Percentiles rank a stretch among this genome's conserved stretches.
Conservation (phyloP, 2,329 filamentous ascomycete species). For the Talaromyces sp. region DNA sequence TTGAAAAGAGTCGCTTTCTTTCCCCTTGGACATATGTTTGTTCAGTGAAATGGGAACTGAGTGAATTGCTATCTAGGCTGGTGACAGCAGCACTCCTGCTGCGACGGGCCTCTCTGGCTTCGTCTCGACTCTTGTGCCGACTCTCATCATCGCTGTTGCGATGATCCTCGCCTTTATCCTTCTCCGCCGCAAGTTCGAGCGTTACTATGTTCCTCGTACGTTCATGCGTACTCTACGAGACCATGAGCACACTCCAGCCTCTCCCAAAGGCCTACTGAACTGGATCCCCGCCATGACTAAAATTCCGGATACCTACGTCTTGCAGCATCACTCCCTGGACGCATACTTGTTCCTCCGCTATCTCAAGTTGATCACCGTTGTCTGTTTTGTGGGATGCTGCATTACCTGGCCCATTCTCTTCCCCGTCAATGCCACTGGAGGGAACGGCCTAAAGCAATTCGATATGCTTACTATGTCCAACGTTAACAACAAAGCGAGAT, state of each 20-base stretch:
- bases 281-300: conserved; percentile 66
- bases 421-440: conserved; percentile 84
- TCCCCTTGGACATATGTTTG: not conserved
- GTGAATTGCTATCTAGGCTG: not conserved
- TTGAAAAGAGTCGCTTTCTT: not conserved
- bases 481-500: conserved; percentile 58
- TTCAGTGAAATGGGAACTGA: not conserved
- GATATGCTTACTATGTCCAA: conserved; percentile 78
- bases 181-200: conserved; percentile 43
- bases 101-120: conserved; percentile 42
- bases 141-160: conserved; percentile 38
- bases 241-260: conserved; percentile 52
- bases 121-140: conserved; percentile 45
- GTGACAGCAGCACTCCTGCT: conserved; percentile 3
- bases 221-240: conserved; percentile 50
- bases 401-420: conserved; percentile 86
- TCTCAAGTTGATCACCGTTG: conserved; percentile 69
- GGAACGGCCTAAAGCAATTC: conserved; percentile 59
- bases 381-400: conserved; percentile 75
- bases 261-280: conserved; percentile 59
- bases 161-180: conserved; percentile 49
- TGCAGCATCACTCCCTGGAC: conserved; percentile 89
- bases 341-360: conserved; percentile 88
- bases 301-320: conserved; percentile 67
- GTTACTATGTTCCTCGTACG: conserved; percentile 52